A percentile compares a stretch with the other conserved stretches of the same genome.
Conservation (phyloP, 306 rosid species). For the Cucumis cinereus region DNA sequence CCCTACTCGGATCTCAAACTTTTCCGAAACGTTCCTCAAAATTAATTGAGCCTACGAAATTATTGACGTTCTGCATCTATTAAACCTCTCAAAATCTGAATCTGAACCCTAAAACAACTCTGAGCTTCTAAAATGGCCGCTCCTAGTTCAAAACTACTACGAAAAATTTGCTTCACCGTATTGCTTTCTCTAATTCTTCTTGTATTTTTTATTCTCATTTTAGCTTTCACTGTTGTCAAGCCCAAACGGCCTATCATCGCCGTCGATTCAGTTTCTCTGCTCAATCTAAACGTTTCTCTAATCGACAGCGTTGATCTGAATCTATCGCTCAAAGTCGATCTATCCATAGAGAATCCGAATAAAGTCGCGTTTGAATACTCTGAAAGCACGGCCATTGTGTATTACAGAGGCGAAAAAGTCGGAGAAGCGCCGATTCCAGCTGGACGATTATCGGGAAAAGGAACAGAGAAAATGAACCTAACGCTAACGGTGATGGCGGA, state of each 20-base stretch:
- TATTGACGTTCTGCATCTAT: not conserved
- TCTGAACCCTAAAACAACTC: not conserved
- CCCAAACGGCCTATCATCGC: conserved; percentile 15
- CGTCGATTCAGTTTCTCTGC: conserved; percentile 16
- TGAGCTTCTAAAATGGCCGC: not conserved
- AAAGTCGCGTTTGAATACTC: conserved; percentile 25
- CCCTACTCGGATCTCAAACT: too few relatives aligned
- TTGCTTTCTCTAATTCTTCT: not conserved
- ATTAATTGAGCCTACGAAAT: not conserved
- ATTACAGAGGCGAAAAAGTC: conserved; percentile 40
- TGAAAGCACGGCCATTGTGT: conserved; percentile 21
- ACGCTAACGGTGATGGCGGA: conserved; percentile 42
- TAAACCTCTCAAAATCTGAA: not conserved
- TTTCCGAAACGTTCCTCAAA: too few relatives aligned
- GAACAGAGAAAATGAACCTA: conserved; percentile 21
- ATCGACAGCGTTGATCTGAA: conserved; percentile 18
- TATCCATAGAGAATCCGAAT: conserved; percentile 40
- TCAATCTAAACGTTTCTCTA: conserved; percentile 18
- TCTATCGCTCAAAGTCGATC: conserved; percentile 20
- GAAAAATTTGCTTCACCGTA: not conserved
- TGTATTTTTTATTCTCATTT: conserved; percentile 1
- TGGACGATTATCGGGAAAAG: conserved; percentile 16
- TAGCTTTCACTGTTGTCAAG: conserved; percentile 40
- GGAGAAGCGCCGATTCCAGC: conserved; percentile 38
- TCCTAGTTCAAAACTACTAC: not conserved